Conservation (phyloP, 768 basidiomycete genomes). For the Tylopilus sp. region DNA sequence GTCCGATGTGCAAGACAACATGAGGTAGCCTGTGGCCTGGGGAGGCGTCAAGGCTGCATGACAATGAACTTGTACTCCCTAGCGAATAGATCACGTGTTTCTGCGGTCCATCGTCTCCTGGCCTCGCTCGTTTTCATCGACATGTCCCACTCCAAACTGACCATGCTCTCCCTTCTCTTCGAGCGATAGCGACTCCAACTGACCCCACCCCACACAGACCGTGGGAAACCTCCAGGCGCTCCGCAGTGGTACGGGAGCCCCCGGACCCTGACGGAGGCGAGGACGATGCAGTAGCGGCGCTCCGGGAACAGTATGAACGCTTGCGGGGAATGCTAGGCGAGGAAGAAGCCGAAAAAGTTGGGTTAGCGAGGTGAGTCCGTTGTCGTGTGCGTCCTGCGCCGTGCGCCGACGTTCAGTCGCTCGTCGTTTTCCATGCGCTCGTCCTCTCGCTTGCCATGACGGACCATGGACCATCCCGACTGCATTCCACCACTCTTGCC, state of each 20-base stretch:
- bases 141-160: conserved; percentile 45
- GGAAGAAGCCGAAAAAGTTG: conserved; percentile 41
- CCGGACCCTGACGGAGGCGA: conserved; percentile 32
- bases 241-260: conserved; percentile 47
- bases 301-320: conserved; percentile 72
- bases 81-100: background rate
- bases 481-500: conserved; percentile 25
- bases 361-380: conserved; percentile 50
- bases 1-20: no score
- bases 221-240: conserved; percentile 67
- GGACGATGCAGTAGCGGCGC: conserved; percentile 47
- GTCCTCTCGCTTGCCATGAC: no score
- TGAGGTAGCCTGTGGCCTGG: no score
- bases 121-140: background rate
- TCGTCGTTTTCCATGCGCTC: no score
- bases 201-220: conserved; percentile 68
- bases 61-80: background rate
- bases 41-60: conserved; percentile 35
- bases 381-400: no score
- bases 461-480: no score
- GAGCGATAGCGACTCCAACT: conserved; percentile 79
- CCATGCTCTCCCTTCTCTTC: conserved; percentile 76
- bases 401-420: no score
- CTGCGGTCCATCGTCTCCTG: background rate
- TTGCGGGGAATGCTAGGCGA: no score